Evolutionary conservation across 2,329 filamentous ascomycete genomes (phyloP).

Genomic region (Cytospora piceicola): DNA sequence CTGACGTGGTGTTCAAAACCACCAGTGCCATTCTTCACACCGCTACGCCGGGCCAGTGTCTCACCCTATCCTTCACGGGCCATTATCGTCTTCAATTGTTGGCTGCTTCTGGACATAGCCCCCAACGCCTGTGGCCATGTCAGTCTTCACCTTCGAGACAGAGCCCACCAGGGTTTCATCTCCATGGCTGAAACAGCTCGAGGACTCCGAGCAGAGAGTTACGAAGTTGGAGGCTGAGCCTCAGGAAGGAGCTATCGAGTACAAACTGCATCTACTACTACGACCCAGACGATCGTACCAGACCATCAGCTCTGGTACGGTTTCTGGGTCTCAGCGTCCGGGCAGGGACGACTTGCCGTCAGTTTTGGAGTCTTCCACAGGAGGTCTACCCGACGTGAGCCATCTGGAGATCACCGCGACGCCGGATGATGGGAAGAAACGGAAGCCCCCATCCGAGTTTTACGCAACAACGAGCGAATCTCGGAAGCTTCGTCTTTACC

Average conservation of each 20-base stretch:
- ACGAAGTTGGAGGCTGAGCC: slow-evolving; percentile 86
- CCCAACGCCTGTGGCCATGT: slow-evolving; percentile 66
- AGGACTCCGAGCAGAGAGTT: slow-evolving; percentile 50
- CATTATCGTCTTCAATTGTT: neutral
- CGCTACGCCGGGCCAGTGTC: slow-evolving; percentile 12
- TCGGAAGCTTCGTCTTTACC: slow-evolving; percentile 82
- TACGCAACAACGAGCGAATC: slow-evolving; percentile 58
- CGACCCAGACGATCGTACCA: slow-evolving; percentile 72
- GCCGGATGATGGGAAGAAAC: slow-evolving; percentile 10
- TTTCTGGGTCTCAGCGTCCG: slow-evolving; percentile 22
- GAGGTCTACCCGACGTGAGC: slow-evolving; percentile 29
- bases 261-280: slow-evolving; percentile 89
- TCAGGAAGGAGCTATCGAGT: slow-evolving; percentile 92
- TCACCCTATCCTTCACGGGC: neutral
- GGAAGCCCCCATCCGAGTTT: slow-evolving; percentile 15
- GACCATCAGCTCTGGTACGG: slow-evolving; percentile 64
- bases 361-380: neutral
- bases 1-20: slow-evolving; percentile 7
- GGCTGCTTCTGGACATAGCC: neutral
- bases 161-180: slow-evolving; percentile 87
- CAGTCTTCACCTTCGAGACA: slow-evolving; percentile 93
- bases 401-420: slow-evolving; percentile 36
- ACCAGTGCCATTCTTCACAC: slow-evolving; percentile 15
- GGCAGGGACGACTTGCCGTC: slow-evolving; percentile 8
- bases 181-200: slow-evolving; percentile 75